These are phyloP conservation scores for Alliaria petiolata DNA, from an alignment of 345 rosid species.

Conservation along the genomic window DNA sequence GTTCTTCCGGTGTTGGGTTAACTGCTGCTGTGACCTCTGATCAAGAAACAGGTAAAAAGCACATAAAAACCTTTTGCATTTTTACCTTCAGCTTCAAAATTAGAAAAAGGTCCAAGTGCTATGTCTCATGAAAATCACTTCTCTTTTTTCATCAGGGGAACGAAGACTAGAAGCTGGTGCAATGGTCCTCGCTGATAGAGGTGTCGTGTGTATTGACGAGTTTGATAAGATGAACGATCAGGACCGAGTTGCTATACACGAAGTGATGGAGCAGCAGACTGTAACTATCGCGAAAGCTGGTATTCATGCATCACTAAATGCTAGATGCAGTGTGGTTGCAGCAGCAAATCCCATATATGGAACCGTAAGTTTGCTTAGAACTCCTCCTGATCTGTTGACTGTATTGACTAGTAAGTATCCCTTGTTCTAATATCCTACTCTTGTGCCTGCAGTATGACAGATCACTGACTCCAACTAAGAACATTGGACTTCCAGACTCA, in stretches of 20 bases:
- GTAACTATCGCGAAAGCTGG: slow-evolving; percentile 99
- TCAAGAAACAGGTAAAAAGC: slow-evolving; percentile 89
- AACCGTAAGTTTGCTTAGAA: slow-evolving; percentile 57
- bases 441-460: slow-evolving; percentile 76
- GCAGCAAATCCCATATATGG: slow-evolving; percentile 99
- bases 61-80: not conserved
- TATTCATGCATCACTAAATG: slow-evolving; percentile 95
- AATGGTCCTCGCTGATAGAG: slow-evolving; percentile 98
- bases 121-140: not conserved
- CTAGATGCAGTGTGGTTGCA: slow-evolving; percentile 97
- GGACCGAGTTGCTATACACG: slow-evolving; percentile 99
- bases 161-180: slow-evolving; percentile 99
- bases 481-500: slow-evolving; percentile 99
- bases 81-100: not conserved
- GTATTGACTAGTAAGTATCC: not conserved
- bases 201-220: slow-evolving; percentile 96
- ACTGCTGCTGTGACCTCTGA: slow-evolving; percentile 99
- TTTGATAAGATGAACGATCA: slow-evolving; percentile 99
- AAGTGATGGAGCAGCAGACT: slow-evolving; percentile 99
- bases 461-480: slow-evolving; percentile 94
- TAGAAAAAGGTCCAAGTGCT: not conserved
- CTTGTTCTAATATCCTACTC: not conserved
- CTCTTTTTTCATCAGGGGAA: slow-evolving; percentile 58
- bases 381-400: slow-evolving; percentile 1
- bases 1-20: slow-evolving; percentile 98